These are phyloP conservation scores for Ophiostoma himal-ulmi DNA, from an alignment of 2,329 filamentous ascomycete genomes.

Conservation along the genomic window DNA sequence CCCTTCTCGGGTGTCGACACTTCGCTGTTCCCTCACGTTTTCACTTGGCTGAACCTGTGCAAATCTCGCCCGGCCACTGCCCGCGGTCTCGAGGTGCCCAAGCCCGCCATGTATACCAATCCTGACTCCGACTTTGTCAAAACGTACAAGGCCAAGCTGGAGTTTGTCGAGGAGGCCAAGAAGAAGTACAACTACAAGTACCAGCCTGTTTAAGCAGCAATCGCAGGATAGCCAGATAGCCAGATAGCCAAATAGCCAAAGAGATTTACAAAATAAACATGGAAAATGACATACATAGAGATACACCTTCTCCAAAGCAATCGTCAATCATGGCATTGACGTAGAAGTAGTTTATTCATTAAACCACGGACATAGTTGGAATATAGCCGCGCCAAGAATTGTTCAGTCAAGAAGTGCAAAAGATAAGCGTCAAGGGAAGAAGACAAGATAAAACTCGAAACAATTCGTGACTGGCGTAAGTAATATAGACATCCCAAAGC, in stretches of 20 bases:
- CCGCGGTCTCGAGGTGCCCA: conserved; percentile 59
- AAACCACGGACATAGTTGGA: too few species aligned
- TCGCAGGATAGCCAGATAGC: neutral
- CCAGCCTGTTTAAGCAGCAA: conserved; percentile 34
- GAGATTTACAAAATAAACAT: neutral
- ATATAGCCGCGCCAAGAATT: too few species aligned
- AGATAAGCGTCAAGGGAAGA: neutral
- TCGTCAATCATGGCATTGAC: neutral
- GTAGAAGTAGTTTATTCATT: neutral
- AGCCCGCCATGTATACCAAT: conserved; percentile 34
- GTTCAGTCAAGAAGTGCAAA: neutral
- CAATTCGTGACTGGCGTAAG: neutral
- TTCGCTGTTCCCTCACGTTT: conserved; percentile 56
- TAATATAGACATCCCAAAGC: neutral
- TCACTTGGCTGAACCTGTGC: conserved; percentile 62
- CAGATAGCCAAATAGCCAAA: neutral
- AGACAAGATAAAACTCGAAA: neutral
- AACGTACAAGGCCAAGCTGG: conserved; percentile 36
- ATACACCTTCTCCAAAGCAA: neutral
- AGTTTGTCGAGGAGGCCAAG: conserved; percentile 39
- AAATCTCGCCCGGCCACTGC: conserved; percentile 53
- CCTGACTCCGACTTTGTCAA: conserved; percentile 40
- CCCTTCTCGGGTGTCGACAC: conserved; percentile 59
- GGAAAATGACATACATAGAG: neutral
- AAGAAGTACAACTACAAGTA: conserved; percentile 46